Evolutionary conservation across 2,329 filamentous ascomycete species (phyloP).

Genomic region (Xylariaceae sp.): DNA sequence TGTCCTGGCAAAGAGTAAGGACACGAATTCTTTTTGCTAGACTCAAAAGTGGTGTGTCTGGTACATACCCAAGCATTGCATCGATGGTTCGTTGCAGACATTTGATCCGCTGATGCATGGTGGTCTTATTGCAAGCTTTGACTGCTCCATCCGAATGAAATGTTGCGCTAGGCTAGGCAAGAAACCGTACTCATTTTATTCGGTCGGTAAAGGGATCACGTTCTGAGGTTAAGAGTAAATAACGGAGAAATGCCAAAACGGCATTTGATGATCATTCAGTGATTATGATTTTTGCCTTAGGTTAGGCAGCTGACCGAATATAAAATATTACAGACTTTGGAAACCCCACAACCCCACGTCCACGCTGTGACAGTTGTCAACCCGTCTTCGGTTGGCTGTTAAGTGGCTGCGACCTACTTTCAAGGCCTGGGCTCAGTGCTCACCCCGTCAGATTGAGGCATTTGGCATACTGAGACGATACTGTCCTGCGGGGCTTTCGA

Average conservation of each 20-base stretch:
- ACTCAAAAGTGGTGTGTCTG: no score
- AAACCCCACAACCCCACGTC: conserved; percentile 27
- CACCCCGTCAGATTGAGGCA: not conserved
- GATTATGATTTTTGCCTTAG: not conserved
- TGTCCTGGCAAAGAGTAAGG: no score
- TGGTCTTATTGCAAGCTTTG: no score
- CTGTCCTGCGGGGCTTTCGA: no score
- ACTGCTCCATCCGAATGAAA: no score
- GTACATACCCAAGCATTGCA: no score
- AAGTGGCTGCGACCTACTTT: conserved; percentile 6
- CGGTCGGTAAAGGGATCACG: not conserved
- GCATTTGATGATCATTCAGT: not conserved
- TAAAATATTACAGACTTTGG: conserved; percentile 5
- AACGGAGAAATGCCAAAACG: not conserved
- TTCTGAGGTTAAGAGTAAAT: not conserved
- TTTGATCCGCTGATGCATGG: no score
- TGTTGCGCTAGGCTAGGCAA: no score
- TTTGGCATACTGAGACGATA: no score
- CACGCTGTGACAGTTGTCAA: conserved; percentile 23
- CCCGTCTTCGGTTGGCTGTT: conserved; percentile 23
- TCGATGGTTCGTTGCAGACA: no score
- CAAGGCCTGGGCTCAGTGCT: conserved; percentile 13
- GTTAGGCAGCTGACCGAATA: not conserved
- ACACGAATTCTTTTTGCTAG: no score
- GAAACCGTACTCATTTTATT: not conserved